A percentile compares a stretch with the other conserved stretches of the same genome.
Evolutionary conservation across 306 rosid species (phyloP).

Genomic region (Castanea sativa): DNA sequence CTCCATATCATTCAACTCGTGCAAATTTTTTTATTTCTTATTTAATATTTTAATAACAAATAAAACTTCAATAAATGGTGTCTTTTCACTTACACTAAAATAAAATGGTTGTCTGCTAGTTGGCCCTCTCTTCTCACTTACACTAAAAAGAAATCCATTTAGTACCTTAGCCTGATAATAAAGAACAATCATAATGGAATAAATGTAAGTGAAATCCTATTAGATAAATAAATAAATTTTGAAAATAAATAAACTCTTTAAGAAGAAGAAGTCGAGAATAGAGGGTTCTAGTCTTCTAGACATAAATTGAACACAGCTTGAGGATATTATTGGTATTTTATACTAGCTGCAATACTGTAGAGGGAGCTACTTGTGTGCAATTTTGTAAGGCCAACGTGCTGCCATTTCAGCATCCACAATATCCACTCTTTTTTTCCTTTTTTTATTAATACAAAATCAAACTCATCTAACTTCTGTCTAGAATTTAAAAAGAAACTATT

Average conservation of each 20-base stretch:
- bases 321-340: background rate
- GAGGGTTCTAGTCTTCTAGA: conserved; percentile 44
- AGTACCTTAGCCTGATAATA: no score
- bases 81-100: no score
- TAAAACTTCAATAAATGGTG: background rate
- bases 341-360: background rate
- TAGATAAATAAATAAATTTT: no score
- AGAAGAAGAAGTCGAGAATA: background rate
- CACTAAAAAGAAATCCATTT: no score
- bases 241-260: conserved; percentile 7
- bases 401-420: conserved; percentile 37
- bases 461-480: background rate
- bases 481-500: accelerated
- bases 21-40: no score
- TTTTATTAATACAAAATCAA: background rate
- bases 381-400: conserved; percentile 37
- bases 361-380: conserved; percentile 22
- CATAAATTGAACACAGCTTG: background rate
- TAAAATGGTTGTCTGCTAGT: no score
- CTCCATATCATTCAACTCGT: no score
- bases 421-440: conserved; percentile 9
- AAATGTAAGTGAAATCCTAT: no score
- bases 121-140: no score
- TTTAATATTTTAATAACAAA: no score
- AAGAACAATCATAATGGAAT: no score